A percentile compares a stretch with the other conserved stretches of the same genome.
phyloP scores from a whole-genome alignment of 495 filamentous ascomycete species.

The Daldinia grandis region DNA sequence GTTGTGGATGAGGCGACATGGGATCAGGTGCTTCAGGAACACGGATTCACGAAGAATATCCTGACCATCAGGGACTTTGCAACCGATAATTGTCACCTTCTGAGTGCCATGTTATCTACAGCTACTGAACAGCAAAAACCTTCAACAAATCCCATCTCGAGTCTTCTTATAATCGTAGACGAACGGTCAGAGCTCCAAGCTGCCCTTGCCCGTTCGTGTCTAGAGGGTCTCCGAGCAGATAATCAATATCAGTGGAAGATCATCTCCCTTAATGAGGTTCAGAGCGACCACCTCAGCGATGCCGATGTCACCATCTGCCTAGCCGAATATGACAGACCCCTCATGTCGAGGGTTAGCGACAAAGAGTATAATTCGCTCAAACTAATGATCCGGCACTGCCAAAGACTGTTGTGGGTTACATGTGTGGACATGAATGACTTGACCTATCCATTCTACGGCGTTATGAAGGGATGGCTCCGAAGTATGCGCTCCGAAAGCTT shows the following conservation, averaged over 20 bases:
- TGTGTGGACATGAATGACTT: background rate
- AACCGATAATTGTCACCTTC: background rate
- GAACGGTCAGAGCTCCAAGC: background rate
- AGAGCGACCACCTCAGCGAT: background rate
- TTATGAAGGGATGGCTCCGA: background rate
- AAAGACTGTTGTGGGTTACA: background rate
- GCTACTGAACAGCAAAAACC: background rate
- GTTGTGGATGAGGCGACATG: too few relatives aligned
- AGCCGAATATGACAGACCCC: background rate
- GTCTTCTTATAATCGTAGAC: background rate
- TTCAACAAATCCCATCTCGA: background rate
- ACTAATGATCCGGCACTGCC: background rate
- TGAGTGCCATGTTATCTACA: background rate
- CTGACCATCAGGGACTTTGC: background rate
- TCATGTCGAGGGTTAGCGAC: background rate
- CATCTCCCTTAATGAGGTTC: background rate
- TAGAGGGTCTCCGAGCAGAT: background rate
- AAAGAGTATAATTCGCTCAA: background rate
- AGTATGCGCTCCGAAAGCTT: background rate
- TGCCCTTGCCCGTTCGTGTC: background rate
- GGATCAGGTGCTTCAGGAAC: too few relatives aligned
- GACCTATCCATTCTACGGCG: background rate
- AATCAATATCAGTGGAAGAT: background rate
- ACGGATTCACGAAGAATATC: background rate
- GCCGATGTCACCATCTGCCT: background rate